A percentile compares a stretch with the other conserved stretches of the same genome.
These are phyloP conservation scores for Talaromyces verruculosus DNA, from an alignment of 2,329 filamentous ascomycete genomes.

Conservation along the genomic window DNA sequence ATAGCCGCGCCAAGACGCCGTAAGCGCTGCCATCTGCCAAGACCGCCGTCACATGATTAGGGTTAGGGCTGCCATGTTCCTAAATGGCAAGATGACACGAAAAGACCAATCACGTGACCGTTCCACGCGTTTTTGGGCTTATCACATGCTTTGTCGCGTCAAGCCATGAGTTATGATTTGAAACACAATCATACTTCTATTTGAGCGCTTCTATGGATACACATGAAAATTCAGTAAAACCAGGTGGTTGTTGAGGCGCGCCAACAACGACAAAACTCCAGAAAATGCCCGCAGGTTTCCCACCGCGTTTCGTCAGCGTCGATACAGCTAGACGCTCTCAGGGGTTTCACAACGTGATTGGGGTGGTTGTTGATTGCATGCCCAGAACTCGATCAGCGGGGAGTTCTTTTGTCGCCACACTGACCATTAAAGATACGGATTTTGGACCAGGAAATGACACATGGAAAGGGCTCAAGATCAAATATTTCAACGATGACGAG, in stretches of 20 bases:
- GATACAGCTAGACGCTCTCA: conserved; percentile 44
- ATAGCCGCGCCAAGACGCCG: conserved; percentile 5
- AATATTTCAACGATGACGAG: conserved; percentile 59
- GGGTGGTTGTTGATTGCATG: conserved; percentile 67
- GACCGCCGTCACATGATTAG: background rate
- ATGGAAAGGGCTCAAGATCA: conserved; percentile 51
- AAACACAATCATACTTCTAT: background rate
- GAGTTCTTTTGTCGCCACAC: conserved; percentile 60
- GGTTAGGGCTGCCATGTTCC: background rate
- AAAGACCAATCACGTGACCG: background rate
- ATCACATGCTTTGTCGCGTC: background rate
- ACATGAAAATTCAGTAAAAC: background rate
- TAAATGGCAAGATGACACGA: background rate
- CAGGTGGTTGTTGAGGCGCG: background rate
- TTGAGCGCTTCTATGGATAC: background rate
- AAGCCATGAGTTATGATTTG: background rate
- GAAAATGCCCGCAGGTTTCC: conserved; percentile 32
- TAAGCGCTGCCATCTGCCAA: conserved; percentile 6
- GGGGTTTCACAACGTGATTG: conserved; percentile 60
- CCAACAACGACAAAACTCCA: background rate
- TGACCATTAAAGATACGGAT: conserved; percentile 61
- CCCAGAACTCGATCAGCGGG: conserved; percentile 54
- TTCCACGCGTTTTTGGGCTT: background rate
- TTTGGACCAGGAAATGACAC: conserved; percentile 41
- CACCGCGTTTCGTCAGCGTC: conserved; percentile 49